Evolutionary conservation across 2,329 filamentous ascomycete genomes (phyloP).

Genomic region (Sporothrix globosa): DNA sequence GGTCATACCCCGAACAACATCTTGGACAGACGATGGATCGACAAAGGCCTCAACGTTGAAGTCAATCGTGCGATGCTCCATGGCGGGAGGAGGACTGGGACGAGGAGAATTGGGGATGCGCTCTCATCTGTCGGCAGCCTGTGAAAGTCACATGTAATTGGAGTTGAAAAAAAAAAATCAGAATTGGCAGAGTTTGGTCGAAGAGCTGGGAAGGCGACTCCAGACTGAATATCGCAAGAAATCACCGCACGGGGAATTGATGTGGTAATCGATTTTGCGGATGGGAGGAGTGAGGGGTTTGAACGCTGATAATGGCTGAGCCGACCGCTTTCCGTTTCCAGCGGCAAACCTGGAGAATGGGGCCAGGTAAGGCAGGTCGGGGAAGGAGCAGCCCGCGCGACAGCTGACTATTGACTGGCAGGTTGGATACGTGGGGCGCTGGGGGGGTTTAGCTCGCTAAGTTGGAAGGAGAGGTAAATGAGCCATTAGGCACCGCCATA

Average conservation of each 20-base stretch:
- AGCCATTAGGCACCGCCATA: not conserved
- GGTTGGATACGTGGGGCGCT: not conserved
- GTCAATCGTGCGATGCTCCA: constrained; percentile 64
- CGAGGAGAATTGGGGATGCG: constrained; percentile 25
- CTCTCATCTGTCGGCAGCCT: not conserved
- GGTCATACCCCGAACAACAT: constrained; percentile 80
- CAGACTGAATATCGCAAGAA: not conserved
- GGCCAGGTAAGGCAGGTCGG: constrained; percentile 2
- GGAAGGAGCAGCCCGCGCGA: constrained; percentile 10
- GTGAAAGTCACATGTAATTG: not conserved
- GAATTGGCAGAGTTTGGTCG: not conserved
- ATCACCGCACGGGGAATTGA: constrained; percentile 10
- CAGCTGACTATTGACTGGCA: constrained; percentile 20
- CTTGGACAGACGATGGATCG: constrained; percentile 84
- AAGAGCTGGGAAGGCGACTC: not conserved
- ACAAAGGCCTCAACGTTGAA: constrained; percentile 94
- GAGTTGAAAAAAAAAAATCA: not conserved
- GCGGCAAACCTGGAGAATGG: constrained; percentile 15
- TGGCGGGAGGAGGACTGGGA: constrained; percentile 25
- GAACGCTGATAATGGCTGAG: constrained; percentile 4
- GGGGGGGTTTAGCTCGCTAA: not conserved
- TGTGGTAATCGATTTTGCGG: constrained; percentile 22
- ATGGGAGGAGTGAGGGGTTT: constrained; percentile 24
- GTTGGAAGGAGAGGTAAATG: too few species aligned
- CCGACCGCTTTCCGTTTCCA: constrained; percentile 27